Evolutionary conservation across 495 filamentous ascomycete species (phyloP), one percentile per base, ranked within the genome.

Genomic region (Neurospora pannonica): DNA sequence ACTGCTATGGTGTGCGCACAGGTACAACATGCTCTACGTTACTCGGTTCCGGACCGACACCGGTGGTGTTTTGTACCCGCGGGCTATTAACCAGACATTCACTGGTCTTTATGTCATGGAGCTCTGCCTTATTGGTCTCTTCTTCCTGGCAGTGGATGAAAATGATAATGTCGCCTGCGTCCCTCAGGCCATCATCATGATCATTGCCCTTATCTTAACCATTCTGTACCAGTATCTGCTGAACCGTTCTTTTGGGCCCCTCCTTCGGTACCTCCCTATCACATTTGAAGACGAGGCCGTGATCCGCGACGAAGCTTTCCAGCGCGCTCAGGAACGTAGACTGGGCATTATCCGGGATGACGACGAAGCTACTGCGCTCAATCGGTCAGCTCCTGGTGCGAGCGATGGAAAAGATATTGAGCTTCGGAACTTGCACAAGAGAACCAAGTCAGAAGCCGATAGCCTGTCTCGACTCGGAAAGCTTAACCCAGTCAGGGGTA

Each of bases 61-160:
- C 1, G 97, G 96, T 72, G 96, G 96, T 38, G 86, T 98, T 38
- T 88, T 98, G 31, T 99, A 97, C 78, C 97, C 97, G 4, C 90
- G 89, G 21, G 97, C 96, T 8, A 92, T 99, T 84, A 98, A 98
- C 80, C 97, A 99, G 80, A 90, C 97, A 0, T 98, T 98, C 81
- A 95, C 92, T 1, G 96, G 96, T 0, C 82, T 99, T 11, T 99
- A 99, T 79, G 88, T 97, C 69, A 95, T 98, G 93, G 95, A 99
- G 77, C 82, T 98, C 28, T 94, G 92, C 77, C 83, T 98, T 69
- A 89, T 97, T 72, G 97, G 96, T 17, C 87, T 98, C 15, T 98
- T 99, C 85, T 94, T 97, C 84, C 85, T 98, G 60, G 92, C 93
- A 70, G 84, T 86, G 70, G 89, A 96, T 74, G 86, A 86, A 19